Evolutionary conservation across 345 rosid species (phyloP).

Genomic region (Luvunga scandens): DNA sequence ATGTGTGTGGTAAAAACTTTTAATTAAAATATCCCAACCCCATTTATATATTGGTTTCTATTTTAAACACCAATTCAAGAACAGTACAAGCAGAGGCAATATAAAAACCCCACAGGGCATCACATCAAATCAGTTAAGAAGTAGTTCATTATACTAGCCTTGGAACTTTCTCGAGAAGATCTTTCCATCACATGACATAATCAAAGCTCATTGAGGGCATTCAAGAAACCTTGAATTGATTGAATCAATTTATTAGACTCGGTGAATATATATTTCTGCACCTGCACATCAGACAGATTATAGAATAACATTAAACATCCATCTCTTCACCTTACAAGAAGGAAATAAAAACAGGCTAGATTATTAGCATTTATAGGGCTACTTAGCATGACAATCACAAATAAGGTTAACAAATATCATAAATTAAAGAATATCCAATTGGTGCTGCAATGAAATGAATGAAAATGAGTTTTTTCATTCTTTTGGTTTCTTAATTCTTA

Average conservation of each 20-base stretch:
- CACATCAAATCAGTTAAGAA: constrained; percentile 11
- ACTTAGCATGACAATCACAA: background rate
- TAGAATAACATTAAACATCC: background rate
- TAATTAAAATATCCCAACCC: too few species aligned
- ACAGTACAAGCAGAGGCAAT: background rate
- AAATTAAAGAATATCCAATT: too few species aligned
- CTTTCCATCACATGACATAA: constrained; percentile 59
- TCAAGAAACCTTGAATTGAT: constrained; percentile 82
- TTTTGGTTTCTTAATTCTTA: too few species aligned
- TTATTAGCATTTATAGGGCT: background rate
- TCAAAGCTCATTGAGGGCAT: constrained; percentile 85
- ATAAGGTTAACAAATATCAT: background rate
- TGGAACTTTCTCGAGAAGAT: constrained; percentile 60
- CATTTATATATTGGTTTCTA: too few species aligned
- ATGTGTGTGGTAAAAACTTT: too few species aligned
- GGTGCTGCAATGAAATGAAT: too few species aligned
- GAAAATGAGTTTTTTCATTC: too few species aligned
- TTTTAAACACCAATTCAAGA: background rate
- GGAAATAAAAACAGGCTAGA: background rate
- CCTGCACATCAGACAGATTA: constrained; percentile 41
- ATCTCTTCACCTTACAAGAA: background rate
- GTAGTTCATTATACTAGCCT: constrained; percentile 33
- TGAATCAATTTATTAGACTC: constrained; percentile 70
- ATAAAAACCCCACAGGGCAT: background rate
- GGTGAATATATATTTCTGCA: constrained; percentile 63